A percentile compares a stretch with the other conserved stretches of the same genome.
Conservation (phyloP, 2,329 filamentous ascomycete species). For the Rachicladosporium sp. region DNA sequence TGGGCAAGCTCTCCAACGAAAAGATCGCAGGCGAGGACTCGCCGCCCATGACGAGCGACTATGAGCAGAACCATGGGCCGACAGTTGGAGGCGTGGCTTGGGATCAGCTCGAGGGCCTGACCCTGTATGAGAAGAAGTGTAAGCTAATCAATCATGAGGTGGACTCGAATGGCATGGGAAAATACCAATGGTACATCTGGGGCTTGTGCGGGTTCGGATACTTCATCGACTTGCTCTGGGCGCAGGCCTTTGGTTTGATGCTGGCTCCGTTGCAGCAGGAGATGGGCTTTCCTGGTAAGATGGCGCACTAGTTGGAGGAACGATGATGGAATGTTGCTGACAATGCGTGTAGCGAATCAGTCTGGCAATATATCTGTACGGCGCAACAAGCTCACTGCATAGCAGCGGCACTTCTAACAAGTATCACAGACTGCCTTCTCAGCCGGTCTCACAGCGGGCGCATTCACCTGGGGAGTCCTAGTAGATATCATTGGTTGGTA, state of each 20-base stretch:
- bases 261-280: conserved; percentile 44
- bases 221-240: conserved; percentile 45
- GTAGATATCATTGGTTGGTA: conserved; percentile 38
- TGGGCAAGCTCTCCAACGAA: too few species aligned
- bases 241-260: conserved; percentile 45
- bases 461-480: conserved; percentile 44
- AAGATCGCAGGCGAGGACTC: too few species aligned
- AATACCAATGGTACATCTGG: conserved; percentile 41
- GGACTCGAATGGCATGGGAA: conserved; percentile 40
- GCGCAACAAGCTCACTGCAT: not conserved
- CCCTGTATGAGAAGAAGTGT: conserved; percentile 33
- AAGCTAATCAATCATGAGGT: conserved; percentile 37
- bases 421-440: conserved; percentile 33
- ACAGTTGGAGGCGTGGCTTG: too few species aligned
- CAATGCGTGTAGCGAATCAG: conserved; percentile 11
- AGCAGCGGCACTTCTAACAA: conserved; percentile 1
- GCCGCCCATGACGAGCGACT: too few species aligned
- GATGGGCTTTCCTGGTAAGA: conserved; percentile 34
- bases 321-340: not conserved
- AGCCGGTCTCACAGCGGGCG: conserved; percentile 42
- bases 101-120: conserved; percentile 15
- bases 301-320: not conserved
- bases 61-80: too few species aligned
- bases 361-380: conserved; percentile 38
- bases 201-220: conserved; percentile 43